Evolutionary conservation across 352 stramenopile genomes (phyloP).

Genomic region (Pythium utonaiense): DNA sequence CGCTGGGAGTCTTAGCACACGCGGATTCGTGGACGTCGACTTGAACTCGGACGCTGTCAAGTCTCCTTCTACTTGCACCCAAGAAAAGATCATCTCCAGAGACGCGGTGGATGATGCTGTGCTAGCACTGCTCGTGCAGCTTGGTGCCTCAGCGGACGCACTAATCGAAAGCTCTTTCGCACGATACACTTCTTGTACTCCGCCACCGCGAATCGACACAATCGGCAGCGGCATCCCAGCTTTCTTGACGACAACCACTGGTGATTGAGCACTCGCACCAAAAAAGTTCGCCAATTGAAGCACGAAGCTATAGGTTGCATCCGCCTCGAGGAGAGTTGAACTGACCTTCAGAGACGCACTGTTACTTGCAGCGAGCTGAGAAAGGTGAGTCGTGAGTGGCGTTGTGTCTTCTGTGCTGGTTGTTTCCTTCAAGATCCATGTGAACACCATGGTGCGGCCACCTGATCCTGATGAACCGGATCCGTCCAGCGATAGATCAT

Average conservation of each 20-base stretch:
- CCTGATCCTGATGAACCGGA: slow-evolving; percentile 49
- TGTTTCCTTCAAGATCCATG: slow-evolving; percentile 36
- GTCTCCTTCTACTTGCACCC: slow-evolving; percentile 46
- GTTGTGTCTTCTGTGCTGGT: slow-evolving; percentile 24
- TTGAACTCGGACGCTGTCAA: slow-evolving; percentile 36
- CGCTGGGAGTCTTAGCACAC: slow-evolving; percentile 45
- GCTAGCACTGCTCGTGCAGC: slow-evolving; percentile 25
- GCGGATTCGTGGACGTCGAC: slow-evolving; percentile 51
- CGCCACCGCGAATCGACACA: slow-evolving; percentile 48
- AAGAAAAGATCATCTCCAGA: slow-evolving; percentile 52
- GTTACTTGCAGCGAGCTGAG: slow-evolving; percentile 26
- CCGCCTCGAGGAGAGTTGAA: slow-evolving; percentile 32
- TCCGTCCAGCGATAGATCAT: slow-evolving; percentile 56
- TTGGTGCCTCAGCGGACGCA: slow-evolving; percentile 40
- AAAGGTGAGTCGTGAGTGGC: slow-evolving; percentile 24
- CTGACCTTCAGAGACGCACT: slow-evolving; percentile 37
- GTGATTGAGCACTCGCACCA: slow-evolving; percentile 38
- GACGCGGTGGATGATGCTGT: slow-evolving; percentile 8
- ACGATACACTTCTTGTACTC: slow-evolving; percentile 33
- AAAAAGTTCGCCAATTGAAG: slow-evolving; percentile 55
- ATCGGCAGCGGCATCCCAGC: slow-evolving; percentile 46
- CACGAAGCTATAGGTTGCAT: slow-evolving; percentile 40
- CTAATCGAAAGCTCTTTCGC: slow-evolving; percentile 41
- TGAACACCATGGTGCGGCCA: slow-evolving; percentile 51
- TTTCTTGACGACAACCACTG: slow-evolving; percentile 40